Evolutionary conservation across 2,329 filamentous ascomycete species (phyloP), one percentile per base, ranked within the genome.

Genomic region (Aschersonia sp.): DNA sequence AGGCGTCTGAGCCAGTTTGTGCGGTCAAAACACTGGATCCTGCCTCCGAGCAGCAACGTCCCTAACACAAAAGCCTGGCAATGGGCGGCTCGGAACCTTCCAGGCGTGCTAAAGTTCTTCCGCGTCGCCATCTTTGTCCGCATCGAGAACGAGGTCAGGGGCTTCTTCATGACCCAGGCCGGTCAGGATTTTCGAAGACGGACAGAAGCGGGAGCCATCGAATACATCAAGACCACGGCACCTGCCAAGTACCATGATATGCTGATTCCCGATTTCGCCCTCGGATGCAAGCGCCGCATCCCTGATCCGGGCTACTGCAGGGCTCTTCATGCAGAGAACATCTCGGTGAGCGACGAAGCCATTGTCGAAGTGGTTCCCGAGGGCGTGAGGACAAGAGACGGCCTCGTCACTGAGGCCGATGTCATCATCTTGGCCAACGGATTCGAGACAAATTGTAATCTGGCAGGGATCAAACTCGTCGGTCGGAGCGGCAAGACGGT

Each of bases 211-310:
- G 50, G 53, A 9, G 59, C 67, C 2, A 70, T 74, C 50, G 59
- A n/a, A 9, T 67, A 61, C 54, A 57, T 69, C 66, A 54, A 66
- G 49, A 55, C 58, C 5, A 64, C 59, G 1, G 74, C 73, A 0
- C 80, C 80, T 0, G 62, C 71, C 45, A 73, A 79, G 58, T 83
- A 82, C 50, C 74, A 77, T 51, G 72, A 78, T 32, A 67, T 79
- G 6, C 58, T 83, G 37, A 76, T 77, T 1, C 80, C 80, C 0
- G 70, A 82, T 45, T 83, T 79, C 48, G 68, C 71, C 43, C 60
- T 81, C 11, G 77, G 78, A 1, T 83, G 79, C 62, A 83, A 82
- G 62, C 64, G 80, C n/a, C 68, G 77, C 11, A 73, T 83, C 47
- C 73, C 74, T 47, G 77, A 82, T 49, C 66, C 70, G 2, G 66